phyloP scores from a whole-genome alignment of 768 basidiomycete species.

The Leccinellum luteum region DNA sequence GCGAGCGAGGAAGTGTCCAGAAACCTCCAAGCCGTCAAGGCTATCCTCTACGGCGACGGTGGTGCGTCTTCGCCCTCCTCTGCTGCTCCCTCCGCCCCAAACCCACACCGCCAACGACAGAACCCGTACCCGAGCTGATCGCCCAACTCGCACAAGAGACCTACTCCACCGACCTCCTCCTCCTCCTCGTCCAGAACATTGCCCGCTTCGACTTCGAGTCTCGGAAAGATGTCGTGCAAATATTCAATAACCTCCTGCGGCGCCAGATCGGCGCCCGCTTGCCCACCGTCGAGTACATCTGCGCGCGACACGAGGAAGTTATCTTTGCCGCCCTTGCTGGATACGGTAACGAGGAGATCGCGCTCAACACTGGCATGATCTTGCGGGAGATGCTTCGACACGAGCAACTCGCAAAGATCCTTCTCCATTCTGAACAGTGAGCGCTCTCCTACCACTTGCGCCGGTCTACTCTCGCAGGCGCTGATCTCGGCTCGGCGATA shows the following conservation, averaged over 20 bases:
- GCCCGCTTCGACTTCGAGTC: conserved; percentile 93
- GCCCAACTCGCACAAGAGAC: conserved; percentile 96
- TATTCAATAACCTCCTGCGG: conserved; percentile 84
- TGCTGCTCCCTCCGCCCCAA: neutral
- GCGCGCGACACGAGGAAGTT: conserved; percentile 68
- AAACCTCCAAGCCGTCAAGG: conserved; percentile 88
- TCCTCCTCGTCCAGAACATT: conserved; percentile 76
- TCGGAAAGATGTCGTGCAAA: conserved; percentile 80
- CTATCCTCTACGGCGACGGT: conserved; percentile 82
- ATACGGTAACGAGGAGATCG: conserved; percentile 94
- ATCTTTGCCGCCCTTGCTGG: conserved; percentile 85
- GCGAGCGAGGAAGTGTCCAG: conserved; percentile 88
- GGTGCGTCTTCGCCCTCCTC: conserved; percentile 45
- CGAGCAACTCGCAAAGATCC: conserved; percentile 84
- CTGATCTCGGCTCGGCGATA: neutral
- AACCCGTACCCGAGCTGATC: conserved; percentile 84
- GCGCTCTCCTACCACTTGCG: conserved; percentile 32
- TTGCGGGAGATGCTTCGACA: conserved; percentile 95
- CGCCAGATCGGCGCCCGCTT: conserved; percentile 91
- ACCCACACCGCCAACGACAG: conserved; percentile 34
- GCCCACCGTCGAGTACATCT: conserved; percentile 96
- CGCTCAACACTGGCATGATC: conserved; percentile 97
- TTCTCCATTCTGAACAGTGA: conserved; percentile 92
- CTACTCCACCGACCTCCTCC: conserved; percentile 85
- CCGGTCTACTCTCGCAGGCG: neutral